Percentiles rank a stretch among this genome's conserved stretches.
phyloP scores from a whole-genome alignment of 148 eudicot genomes.

The Arctostaphylos glauca region DNA sequence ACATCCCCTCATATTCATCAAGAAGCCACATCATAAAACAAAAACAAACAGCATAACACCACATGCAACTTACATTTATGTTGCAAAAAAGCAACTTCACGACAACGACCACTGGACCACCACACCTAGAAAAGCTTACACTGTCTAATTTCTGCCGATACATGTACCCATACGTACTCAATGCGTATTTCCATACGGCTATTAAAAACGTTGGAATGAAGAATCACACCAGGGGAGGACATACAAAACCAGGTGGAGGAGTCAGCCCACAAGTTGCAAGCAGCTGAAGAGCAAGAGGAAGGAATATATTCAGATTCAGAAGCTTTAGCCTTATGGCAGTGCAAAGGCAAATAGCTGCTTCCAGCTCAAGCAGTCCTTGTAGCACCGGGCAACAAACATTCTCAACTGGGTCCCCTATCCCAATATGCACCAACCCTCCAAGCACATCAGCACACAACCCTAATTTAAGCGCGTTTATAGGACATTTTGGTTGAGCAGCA shows the following conservation, averaged over 20 bases:
- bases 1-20: neutral
- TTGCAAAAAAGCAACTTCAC: neutral
- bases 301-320: constrained; percentile 65
- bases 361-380: constrained; percentile 80
- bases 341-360: constrained; percentile 92
- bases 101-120: neutral
- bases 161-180: neutral
- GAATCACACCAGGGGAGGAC: constrained; percentile 43
- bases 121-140: neutral
- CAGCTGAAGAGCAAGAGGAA: constrained; percentile 72
- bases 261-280: constrained; percentile 69
- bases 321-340: constrained; percentile 79
- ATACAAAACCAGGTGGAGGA: constrained; percentile 61
- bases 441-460: constrained; percentile 86
- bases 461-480: constrained; percentile 73
- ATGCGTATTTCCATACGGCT: too few relatives aligned
- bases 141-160: neutral
- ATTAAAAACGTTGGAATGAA: neutral
- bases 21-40: neutral
- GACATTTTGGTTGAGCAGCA: constrained; percentile 47
- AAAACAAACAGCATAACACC: neutral
- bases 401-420: constrained; percentile 68
- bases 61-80: neutral
- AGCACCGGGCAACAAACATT: constrained; percentile 87
- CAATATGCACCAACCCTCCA: constrained; percentile 86